Evolutionary conservation across 257 asterid species (phyloP).

Genomic region (Forsythia viridissima): DNA sequence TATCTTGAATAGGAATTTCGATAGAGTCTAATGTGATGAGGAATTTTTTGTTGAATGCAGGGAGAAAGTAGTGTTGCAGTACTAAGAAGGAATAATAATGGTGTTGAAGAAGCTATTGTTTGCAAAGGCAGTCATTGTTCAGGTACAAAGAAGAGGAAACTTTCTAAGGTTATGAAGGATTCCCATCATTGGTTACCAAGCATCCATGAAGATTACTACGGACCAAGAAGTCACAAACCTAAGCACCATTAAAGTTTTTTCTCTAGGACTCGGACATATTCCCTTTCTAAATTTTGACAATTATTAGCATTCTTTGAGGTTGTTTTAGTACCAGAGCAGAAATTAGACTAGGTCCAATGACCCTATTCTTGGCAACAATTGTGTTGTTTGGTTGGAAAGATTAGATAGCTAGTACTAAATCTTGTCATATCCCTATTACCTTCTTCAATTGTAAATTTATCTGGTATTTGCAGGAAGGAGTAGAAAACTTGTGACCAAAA

Average conservation of each 20-base stretch:
- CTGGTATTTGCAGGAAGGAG: constrained; percentile 53
- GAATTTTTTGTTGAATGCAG: constrained; percentile 20
- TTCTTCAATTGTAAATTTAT: background rate
- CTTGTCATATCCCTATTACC: too few species aligned
- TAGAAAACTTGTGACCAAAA: constrained; percentile 53
- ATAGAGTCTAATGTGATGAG: background rate
- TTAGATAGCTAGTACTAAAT: background rate
- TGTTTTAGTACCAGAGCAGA: background rate
- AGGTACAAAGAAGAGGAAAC: constrained; percentile 62
- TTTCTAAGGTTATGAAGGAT: constrained; percentile 45
- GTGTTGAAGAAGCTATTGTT: constrained; percentile 13
- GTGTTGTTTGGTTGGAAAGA: background rate
- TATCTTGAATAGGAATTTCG: background rate
- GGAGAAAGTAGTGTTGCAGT: constrained; percentile 14
- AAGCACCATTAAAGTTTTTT: constrained; percentile 49
- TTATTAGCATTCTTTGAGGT: background rate
- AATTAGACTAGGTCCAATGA: background rate
- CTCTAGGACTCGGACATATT: background rate
- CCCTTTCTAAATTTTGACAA: constrained; percentile 1
- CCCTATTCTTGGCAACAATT: background rate
- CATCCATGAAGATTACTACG: constrained; percentile 84
- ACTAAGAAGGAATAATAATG: constrained; percentile 17
- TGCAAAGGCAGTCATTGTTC: constrained; percentile 33
- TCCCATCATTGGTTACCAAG: constrained; percentile 73
- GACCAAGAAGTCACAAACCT: constrained; percentile 68